Evolutionary conservation across 139 green algal species (phyloP).

Genomic region (Trebouxia sp.): DNA sequence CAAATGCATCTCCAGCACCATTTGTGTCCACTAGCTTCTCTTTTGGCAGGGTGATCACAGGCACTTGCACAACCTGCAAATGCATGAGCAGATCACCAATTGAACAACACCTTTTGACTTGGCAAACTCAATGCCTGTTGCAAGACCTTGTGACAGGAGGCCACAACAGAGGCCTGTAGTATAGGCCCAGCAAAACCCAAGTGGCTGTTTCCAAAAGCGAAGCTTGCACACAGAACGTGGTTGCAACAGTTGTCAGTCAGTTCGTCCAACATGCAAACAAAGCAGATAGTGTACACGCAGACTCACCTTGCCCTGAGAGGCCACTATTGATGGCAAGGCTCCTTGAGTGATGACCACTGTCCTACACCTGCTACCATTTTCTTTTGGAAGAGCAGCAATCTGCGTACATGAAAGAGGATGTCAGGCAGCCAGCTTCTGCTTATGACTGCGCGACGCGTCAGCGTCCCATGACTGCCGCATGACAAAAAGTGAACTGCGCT

Average conservation of each 20-base stretch:
- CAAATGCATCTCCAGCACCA: constrained; percentile 92
- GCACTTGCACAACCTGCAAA: constrained; percentile 48
- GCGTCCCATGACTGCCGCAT: neutral
- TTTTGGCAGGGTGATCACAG: constrained; percentile 70
- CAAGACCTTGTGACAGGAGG: too few relatives aligned
- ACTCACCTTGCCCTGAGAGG: constrained; percentile 65
- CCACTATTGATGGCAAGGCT: constrained; percentile 87
- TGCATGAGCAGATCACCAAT: neutral
- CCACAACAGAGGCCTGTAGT: too few relatives aligned
- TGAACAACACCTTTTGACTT: too few relatives aligned
- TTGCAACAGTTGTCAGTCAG: too few relatives aligned
- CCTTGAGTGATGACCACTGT: constrained; percentile 96
- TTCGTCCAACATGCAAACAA: neutral
- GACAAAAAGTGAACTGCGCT: neutral
- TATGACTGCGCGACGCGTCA: too few relatives aligned
- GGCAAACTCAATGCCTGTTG: too few relatives aligned
- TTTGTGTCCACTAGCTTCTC: constrained; percentile 98
- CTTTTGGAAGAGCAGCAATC: constrained; percentile 84
- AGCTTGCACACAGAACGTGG: too few relatives aligned
- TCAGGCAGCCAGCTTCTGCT: too few relatives aligned
- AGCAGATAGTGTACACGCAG: neutral
- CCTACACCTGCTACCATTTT: constrained; percentile 71
- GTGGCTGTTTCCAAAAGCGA: too few relatives aligned
- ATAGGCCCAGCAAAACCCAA: too few relatives aligned
- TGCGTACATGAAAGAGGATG: too few relatives aligned